Evolutionary conservation across 2,329 filamentous ascomycete species (phyloP).

Genomic region (Orbilia javanica): DNA sequence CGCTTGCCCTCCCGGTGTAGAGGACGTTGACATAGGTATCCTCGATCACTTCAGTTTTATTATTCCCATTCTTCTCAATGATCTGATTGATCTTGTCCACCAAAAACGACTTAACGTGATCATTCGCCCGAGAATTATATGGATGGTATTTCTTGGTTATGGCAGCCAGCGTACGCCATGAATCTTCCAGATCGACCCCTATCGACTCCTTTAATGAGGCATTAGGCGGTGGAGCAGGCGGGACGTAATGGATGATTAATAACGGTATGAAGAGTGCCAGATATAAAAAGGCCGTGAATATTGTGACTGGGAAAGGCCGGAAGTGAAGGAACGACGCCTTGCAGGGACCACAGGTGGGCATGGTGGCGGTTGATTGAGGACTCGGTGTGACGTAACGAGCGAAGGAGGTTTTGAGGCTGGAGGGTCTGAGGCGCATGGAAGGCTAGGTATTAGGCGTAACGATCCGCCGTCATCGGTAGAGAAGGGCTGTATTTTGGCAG

Average conservation of each 20-base stretch:
- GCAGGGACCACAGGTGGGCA: conserved; percentile 53
- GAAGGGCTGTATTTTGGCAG: neutral
- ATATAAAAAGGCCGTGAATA: conserved; percentile 82
- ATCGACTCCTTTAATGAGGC: conserved; percentile 55
- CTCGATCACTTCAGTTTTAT: conserved; percentile 71
- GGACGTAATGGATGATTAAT: conserved; percentile 80
- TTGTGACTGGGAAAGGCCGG: conserved; percentile 81
- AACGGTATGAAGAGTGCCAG: conserved; percentile 80
- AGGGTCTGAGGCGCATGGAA: conserved; percentile 50
- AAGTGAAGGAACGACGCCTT: conserved; percentile 68
- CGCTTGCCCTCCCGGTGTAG: conserved; percentile 67
- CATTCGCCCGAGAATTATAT: conserved; percentile 87
- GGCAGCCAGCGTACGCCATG: conserved; percentile 84
- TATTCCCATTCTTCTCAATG: conserved; percentile 67
- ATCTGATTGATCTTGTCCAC: conserved; percentile 79
- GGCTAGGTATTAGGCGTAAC: conserved; percentile 18
- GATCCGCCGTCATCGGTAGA: conserved; percentile 29
- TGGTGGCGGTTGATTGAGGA: conserved; percentile 27
- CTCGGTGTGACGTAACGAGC: conserved; percentile 48
- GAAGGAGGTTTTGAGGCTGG: conserved; percentile 57
- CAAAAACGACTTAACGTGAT: conserved; percentile 81
- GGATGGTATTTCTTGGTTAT: conserved; percentile 83
- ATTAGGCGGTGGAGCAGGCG: conserved; percentile 66
- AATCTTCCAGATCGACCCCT: conserved; percentile 84
- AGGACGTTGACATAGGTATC: conserved; percentile 84